Base-by-base conservation (phyloP, 164 flowering plant genomes). In the Magnolia officinalis region DNA sequence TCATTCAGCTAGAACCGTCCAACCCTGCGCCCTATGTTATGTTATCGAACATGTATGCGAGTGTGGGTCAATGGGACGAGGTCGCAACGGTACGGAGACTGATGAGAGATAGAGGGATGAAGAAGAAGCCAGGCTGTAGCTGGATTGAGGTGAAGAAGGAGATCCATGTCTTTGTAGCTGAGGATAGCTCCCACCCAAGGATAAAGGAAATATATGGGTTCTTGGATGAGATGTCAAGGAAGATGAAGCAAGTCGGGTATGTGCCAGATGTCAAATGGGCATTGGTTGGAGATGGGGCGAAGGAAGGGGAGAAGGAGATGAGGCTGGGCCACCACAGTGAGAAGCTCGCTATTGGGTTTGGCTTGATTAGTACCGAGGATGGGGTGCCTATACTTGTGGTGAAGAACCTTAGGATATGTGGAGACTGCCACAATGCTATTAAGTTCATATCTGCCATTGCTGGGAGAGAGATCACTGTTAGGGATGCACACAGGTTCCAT, bases 381-480 rank as follows among this genome's bases (percentile, higher is more conserved):
- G 88, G 88, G 37, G 89, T 83, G 76, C 86, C 96, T 16, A 80
- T 90, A 74, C 86, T 88, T 20, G 95, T 90, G 68, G 77, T 89
- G 78, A 91, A 93, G 82, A 93, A 91, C 82, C 83, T 91, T 52
- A 84, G 94, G 75, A 89, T 93, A 21, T 91, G 97, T 82, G 92
- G 90, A 50, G 95, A 93, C 79, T 93, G 98, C 77, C 95, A 93
- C 70, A 90, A 85, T 80, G 96, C 93, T 49, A 85, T 91, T 73
- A 90, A 90, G 80, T 83, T 82, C 73, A 88, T 93, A 1, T 90
- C 96, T 75, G 80, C 85, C 1, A 86, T 90, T 76, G 70, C 85
- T 14, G 79, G 82, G 16, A 87, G 98, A 79, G 93, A 90, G 78
- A 93, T 93, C 59, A 90, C 91, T 67, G 85, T 93, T 10, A 89